Conservation (phyloP, 2,329 filamentous ascomycete genomes). For the Triangularia verruculosa region DNA sequence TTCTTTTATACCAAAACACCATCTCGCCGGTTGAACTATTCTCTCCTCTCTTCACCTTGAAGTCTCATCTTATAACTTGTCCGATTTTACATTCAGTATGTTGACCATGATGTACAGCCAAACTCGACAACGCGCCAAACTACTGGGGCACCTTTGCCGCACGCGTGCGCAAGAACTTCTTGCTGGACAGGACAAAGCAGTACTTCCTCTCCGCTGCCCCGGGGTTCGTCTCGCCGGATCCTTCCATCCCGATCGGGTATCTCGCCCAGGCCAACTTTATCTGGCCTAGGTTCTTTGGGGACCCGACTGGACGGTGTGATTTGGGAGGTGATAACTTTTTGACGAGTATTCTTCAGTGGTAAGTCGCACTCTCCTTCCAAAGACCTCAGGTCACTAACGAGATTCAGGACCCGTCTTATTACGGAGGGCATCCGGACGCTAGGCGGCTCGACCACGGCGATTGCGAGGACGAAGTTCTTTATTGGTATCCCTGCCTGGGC, state of each 20-base stretch:
- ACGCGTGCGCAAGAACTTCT: constrained; percentile 16
- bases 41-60: not conserved
- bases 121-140: constrained; percentile 13
- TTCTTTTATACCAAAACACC: not conserved
- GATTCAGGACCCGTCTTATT: constrained; percentile 11
- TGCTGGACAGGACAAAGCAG: constrained; percentile 8
- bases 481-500: constrained; percentile 10
- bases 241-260: constrained; percentile 19
- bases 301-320: constrained; percentile 9
- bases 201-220: constrained; percentile 22
- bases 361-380: not conserved
- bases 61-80: not conserved
- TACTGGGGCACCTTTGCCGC: constrained; percentile 17
- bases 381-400: not conserved
- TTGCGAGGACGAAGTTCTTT: constrained; percentile 12
- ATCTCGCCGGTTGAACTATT: too few species aligned
- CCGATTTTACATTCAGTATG: too few species aligned
- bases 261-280: constrained; percentile 23
- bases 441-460: constrained; percentile 3
- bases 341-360: constrained; percentile 7
- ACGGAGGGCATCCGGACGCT: not conserved
- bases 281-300: constrained; percentile 22
- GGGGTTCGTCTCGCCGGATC: constrained; percentile 15
- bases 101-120: too few species aligned
- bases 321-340: constrained; percentile 12